These are phyloP conservation scores for Fusarium xylarioides DNA, from an alignment of 2,329 filamentous ascomycete species.

Conservation along the genomic window DNA sequence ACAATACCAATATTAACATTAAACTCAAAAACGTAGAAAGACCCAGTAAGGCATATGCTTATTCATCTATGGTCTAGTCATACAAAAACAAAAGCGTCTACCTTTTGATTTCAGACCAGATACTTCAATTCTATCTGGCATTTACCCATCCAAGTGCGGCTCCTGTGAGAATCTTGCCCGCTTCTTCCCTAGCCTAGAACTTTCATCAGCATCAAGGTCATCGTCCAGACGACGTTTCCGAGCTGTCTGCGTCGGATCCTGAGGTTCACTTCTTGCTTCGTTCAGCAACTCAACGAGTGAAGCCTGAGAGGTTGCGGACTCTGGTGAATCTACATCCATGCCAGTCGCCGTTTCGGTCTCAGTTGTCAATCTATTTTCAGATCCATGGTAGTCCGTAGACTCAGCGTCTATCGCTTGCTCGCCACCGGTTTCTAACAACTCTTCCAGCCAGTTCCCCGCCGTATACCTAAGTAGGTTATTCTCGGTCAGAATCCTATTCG, in stretches of 20 bases:
- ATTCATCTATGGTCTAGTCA: not conserved
- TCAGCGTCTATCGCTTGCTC: not conserved
- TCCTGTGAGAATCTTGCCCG: not conserved
- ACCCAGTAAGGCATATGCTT: fast-evolving
- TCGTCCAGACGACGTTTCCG: not conserved
- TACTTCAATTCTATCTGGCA: not conserved
- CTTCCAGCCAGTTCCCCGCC: not conserved
- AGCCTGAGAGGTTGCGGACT: not conserved
- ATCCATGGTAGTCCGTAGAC: not conserved
- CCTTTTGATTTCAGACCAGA: not conserved
- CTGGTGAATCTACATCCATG: not conserved
- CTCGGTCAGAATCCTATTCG: not conserved
- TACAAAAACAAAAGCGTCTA: not conserved
- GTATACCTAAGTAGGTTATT: not conserved
- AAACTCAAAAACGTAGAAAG: not conserved
- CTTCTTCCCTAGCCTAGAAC: not conserved
- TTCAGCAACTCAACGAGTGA: not conserved
- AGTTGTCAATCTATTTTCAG: not conserved
- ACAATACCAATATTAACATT: not conserved
- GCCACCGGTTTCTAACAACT: not conserved
- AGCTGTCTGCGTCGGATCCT: not conserved
- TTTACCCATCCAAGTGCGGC: not conserved
- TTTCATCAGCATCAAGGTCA: not conserved
- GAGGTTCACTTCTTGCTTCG: not conserved
- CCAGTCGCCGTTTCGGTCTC: not conserved